Evolutionary conservation across 768 basidiomycete species (phyloP).

Genomic region (Sarcodon sp.): DNA sequence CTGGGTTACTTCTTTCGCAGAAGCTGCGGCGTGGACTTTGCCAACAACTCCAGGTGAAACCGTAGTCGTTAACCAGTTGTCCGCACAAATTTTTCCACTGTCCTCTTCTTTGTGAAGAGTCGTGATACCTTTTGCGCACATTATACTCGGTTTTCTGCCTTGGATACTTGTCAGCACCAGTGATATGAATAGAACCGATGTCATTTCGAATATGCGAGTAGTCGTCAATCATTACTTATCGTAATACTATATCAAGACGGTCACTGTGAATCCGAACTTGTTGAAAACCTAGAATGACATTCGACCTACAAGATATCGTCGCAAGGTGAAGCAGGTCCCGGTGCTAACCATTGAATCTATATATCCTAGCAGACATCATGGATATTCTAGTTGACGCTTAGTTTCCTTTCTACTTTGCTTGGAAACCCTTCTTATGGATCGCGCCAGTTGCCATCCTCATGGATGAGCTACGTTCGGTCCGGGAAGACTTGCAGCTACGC

Average conservation of each 20-base stretch:
- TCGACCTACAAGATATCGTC: too few relatives aligned
- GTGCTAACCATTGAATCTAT: neutral
- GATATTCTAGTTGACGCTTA: constrained; percentile 56
- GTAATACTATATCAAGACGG: too few relatives aligned
- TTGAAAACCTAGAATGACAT: too few relatives aligned
- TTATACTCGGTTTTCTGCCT: constrained; percentile 2
- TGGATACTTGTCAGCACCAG: neutral
- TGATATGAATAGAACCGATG: too few relatives aligned
- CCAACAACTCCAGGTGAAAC: too few relatives aligned
- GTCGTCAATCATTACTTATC: too few relatives aligned
- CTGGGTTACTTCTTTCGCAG: too few relatives aligned
- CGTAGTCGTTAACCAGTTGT: neutral
- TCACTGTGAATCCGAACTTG: too few relatives aligned
- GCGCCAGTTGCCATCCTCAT: constrained; percentile 93
- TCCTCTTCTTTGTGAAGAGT: constrained; percentile 21
- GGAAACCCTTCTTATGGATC: constrained; percentile 34
- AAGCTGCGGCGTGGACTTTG: too few relatives aligned
- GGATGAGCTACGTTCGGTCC: constrained; percentile 94
- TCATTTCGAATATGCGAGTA: too few relatives aligned
- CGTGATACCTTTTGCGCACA: constrained; percentile 4
- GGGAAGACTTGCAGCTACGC: constrained; percentile 94
- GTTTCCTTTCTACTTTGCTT: constrained; percentile 1
- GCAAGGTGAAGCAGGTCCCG: too few relatives aligned
- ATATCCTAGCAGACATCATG: constrained; percentile 27
- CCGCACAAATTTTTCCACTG: constrained; percentile 21